Conservation (phyloP, 2,329 filamentous ascomycete species). For the Aspergillus pseudoglaucus region DNA sequence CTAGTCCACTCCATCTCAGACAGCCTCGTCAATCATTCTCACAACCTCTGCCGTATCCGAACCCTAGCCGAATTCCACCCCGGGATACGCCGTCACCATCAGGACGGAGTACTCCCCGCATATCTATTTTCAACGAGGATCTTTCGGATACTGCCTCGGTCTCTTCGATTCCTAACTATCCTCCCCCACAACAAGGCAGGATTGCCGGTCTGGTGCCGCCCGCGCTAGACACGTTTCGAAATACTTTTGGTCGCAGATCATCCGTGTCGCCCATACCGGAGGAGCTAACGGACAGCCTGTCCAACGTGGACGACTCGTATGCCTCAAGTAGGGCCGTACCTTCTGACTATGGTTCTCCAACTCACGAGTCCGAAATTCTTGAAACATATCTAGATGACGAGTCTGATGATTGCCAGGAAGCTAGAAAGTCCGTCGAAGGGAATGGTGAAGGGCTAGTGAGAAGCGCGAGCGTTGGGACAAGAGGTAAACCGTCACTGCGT, state of each 20-base stretch:
- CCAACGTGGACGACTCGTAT: conserved; percentile 53
- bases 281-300: conserved; percentile 52
- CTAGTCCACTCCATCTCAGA: conserved; percentile 16
- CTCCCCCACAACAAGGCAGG: conserved; percentile 17
- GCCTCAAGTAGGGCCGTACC: conserved; percentile 68
- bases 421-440: conserved; percentile 9
- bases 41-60: conserved; percentile 17
- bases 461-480: conserved; percentile 39
- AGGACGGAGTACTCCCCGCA: conserved; percentile 9
- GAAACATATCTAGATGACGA: conserved; percentile 25
- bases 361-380: conserved; percentile 44
- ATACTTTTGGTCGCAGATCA: conserved; percentile 54
- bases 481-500: conserved; percentile 36
- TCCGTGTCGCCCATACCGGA: conserved; percentile 71
- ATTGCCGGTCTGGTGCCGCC: conserved; percentile 24
- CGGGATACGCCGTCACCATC: not conserved
- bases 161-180: conserved; percentile 24
- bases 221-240: conserved; percentile 17
- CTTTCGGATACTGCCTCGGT: conserved; percentile 19
- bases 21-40: conserved; percentile 22
- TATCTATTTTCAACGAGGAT: conserved; percentile 24
- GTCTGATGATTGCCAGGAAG: conserved; percentile 19
- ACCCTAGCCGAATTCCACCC: not conserved
- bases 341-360: conserved; percentile 54
- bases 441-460: conserved; percentile 28